phyloP scores from a whole-genome alignment of 108 stramenopile species.

The Pseudonitzschia multiseries region DNA sequence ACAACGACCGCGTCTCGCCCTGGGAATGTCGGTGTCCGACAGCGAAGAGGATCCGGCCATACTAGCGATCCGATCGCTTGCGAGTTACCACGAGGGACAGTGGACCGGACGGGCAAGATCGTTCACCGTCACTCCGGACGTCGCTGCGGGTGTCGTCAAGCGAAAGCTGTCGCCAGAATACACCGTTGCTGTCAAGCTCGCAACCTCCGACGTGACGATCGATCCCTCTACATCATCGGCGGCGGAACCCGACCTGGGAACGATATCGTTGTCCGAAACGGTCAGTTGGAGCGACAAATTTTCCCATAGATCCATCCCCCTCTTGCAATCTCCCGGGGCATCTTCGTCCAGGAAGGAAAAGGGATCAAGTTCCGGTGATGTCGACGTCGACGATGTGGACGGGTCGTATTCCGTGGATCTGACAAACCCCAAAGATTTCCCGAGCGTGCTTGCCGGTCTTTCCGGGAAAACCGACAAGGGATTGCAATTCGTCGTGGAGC shows the following conservation, averaged over 20 bases:
- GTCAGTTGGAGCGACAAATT: constrained; percentile 41
- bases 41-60: constrained; percentile 30
- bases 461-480: constrained; percentile 18
- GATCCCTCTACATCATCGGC: background rate
- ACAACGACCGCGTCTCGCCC: background rate
- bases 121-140: constrained; percentile 63
- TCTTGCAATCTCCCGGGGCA: background rate
- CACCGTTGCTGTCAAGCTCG: constrained; percentile 46
- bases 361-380: constrained; percentile 37
- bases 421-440: constrained; percentile 29
- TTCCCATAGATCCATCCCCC: constrained; percentile 2
- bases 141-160: constrained; percentile 65
- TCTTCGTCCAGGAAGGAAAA: background rate
- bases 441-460: constrained; percentile 30
- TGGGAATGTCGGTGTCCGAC: background rate
- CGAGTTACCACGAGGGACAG: constrained; percentile 47
- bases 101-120: constrained; percentile 64
- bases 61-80: constrained; percentile 41
- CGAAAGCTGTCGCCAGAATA: constrained; percentile 55
- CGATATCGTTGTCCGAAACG: constrained; percentile 41
- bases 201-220: constrained; percentile 24
- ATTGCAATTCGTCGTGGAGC: constrained; percentile 57
- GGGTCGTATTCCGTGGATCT: constrained; percentile 53
- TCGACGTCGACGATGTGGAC: constrained; percentile 82
- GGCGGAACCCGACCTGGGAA: constrained; percentile 7